Conservation (phyloP, 495 filamentous ascomycete species). For the Astrothelium subdiscretum region DNA sequence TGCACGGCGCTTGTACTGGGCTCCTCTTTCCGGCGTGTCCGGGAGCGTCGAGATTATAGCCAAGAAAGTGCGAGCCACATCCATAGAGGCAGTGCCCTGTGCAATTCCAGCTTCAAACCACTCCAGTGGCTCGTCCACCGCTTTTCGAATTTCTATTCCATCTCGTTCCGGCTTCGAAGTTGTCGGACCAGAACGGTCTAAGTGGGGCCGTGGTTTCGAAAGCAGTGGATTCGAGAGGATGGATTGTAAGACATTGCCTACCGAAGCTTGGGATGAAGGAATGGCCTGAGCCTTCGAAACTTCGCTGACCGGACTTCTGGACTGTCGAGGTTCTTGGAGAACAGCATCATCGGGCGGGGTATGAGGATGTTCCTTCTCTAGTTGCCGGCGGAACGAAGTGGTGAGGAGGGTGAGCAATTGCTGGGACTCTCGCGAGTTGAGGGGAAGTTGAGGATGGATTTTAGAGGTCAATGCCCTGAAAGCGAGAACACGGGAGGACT, state of each 20-base stretch:
- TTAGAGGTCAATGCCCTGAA: constrained; percentile 28
- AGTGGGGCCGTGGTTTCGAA: constrained; percentile 8
- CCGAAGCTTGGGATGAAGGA: constrained; percentile 14
- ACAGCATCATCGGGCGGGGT: neutral
- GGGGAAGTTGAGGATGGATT: constrained; percentile 59
- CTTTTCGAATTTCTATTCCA: neutral
- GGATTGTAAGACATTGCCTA: constrained; percentile 47
- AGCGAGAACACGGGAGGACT: constrained; percentile 14
- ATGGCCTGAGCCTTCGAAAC: neutral
- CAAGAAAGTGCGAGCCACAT: neutral
- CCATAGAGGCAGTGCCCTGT: constrained; percentile 27
- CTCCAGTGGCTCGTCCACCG: constrained; percentile 28
- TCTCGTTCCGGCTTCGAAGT: neutral
- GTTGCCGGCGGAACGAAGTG: constrained; percentile 60
- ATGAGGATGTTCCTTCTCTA: constrained; percentile 50
- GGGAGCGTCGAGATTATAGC: neutral
- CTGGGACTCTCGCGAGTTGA: constrained; percentile 51
- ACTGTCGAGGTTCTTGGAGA: neutral
- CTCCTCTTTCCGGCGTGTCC: neutral
- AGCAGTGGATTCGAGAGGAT: constrained; percentile 66
- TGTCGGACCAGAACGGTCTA: neutral
- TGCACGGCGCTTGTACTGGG: constrained; percentile 28
- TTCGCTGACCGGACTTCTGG: neutral
- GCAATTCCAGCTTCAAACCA: constrained; percentile 27
- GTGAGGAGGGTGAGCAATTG: constrained; percentile 60